A percentile compares a stretch with the other conserved stretches of the same genome.
Conservation (phyloP, 495 filamentous ascomycete genomes). For the Aspergillus bridgeri region DNA sequence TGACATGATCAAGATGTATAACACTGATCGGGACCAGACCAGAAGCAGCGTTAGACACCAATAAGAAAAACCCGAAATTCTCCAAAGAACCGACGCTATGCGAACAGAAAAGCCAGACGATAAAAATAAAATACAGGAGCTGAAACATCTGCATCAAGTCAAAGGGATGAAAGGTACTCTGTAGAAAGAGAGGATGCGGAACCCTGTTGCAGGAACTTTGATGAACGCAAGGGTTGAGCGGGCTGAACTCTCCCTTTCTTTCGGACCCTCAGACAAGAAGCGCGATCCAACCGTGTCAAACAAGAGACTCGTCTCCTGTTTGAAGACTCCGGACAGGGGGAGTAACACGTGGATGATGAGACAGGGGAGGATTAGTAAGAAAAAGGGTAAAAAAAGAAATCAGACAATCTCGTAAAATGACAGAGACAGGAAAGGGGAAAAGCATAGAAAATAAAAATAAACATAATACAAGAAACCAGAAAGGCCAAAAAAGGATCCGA, state of each 20-base stretch:
- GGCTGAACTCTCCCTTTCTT: not conserved
- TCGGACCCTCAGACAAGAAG: not conserved
- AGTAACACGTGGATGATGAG: conserved; percentile 3
- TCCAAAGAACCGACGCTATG: conserved; percentile 23
- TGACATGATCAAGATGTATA: conserved; percentile 3
- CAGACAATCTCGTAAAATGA: not conserved
- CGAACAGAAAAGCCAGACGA: conserved; percentile 8
- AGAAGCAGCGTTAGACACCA: not conserved
- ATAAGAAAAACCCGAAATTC: conserved; percentile 4
- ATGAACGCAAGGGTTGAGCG: not conserved
- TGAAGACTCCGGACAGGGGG: not conserved
- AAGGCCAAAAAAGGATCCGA: not conserved
- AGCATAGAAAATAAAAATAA: conserved; percentile 1
- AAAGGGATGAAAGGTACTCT: not conserved
- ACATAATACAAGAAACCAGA: not conserved
- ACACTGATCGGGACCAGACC: conserved; percentile 2
- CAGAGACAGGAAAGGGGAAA: not conserved
- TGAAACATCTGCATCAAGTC: not conserved
- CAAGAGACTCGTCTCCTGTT: not conserved
- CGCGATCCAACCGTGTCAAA: not conserved
- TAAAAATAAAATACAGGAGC: not conserved
- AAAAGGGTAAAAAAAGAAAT: not conserved
- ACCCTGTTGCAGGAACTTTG: not conserved
- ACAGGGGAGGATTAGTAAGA: conserved; percentile 1
- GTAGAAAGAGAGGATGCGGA: not conserved